These are phyloP conservation scores for Linnemannia schmuckeri DNA, from an alignment of 192 early-diverging fungal species.

Conservation along the genomic window DNA sequence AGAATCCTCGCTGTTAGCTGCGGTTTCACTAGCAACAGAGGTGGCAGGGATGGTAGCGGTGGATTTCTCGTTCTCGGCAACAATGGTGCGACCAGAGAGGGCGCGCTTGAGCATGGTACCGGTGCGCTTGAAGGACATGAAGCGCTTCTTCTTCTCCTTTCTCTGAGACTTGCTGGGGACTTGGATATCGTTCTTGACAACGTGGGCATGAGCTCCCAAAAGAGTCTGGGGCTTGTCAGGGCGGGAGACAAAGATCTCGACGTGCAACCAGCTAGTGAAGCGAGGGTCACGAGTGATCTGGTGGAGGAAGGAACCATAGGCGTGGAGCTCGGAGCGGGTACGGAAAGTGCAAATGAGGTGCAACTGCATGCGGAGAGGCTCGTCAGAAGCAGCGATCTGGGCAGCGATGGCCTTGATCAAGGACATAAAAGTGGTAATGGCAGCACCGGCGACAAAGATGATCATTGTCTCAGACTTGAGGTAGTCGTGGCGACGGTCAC, in stretches of 20 bases:
- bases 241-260: constrained; percentile 51
- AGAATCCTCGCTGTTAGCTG: constrained; percentile 27
- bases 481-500: constrained; percentile 51
- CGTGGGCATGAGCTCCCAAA: constrained; percentile 49
- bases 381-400: constrained; percentile 37
- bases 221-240: constrained; percentile 48
- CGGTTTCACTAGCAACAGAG: neutral
- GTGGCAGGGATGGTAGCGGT: neutral
- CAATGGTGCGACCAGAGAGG: constrained; percentile 47
- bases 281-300: constrained; percentile 49
- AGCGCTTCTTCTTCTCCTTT: constrained; percentile 51
- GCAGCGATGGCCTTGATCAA: constrained; percentile 54
- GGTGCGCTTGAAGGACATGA: constrained; percentile 29
- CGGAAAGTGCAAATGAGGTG: constrained; percentile 54
- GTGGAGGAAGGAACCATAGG: constrained; percentile 53
- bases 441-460: constrained; percentile 52
- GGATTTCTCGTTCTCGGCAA: constrained; percentile 34
- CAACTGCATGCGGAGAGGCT: constrained; percentile 46
- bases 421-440: constrained; percentile 49
- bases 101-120: constrained; percentile 48
- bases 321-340: constrained; percentile 49
- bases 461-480: constrained; percentile 42
- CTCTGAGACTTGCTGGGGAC: constrained; percentile 25
- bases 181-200: constrained; percentile 51
- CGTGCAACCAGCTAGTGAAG: constrained; percentile 47